Conservation (phyloP, 768 basidiomycete genomes). For the Artomyces pyxidatus region DNA sequence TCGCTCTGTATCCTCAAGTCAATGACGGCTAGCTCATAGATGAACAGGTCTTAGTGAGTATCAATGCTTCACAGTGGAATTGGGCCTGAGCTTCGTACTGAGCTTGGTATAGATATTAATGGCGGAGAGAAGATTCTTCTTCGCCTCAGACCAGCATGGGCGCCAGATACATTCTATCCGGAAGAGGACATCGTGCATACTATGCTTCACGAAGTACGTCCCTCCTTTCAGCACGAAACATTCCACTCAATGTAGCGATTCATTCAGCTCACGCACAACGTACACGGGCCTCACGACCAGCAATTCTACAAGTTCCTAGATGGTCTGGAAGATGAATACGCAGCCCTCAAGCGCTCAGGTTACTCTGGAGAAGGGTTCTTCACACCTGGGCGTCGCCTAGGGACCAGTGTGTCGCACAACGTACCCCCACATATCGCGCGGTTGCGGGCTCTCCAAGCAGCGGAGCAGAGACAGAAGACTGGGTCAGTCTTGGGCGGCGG, state of each 20-base stretch:
- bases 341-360: slow-evolving; percentile 66
- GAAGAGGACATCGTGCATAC: slow-evolving; percentile 71
- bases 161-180: slow-evolving; percentile 62
- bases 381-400: slow-evolving; percentile 62
- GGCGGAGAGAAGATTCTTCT: slow-evolving; percentile 77
- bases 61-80: not conserved
- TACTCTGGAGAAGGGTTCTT: slow-evolving; percentile 92
- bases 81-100: slow-evolving; percentile 6
- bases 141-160: slow-evolving; percentile 65
- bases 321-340: slow-evolving; percentile 78
- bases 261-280: slow-evolving; percentile 74
- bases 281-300: slow-evolving; percentile 86
- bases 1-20: not conserved
- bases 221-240: not conserved
- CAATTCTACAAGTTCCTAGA: slow-evolving; percentile 69
- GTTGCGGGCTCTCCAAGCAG: slow-evolving; percentile 65
- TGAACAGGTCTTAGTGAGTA: slow-evolving; percentile 18
- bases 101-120: slow-evolving; percentile 51
- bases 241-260: not conserved
- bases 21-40: not conserved
- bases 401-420: slow-evolving; percentile 59
- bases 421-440: slow-evolving; percentile 58
- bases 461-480: slow-evolving; percentile 58
- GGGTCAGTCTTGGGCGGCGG: slow-evolving; percentile 40
- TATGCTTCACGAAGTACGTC: slow-evolving; percentile 80